phyloP scores from a whole-genome alignment of 345 rosid species.

The Laguncularia racemosa region DNA sequence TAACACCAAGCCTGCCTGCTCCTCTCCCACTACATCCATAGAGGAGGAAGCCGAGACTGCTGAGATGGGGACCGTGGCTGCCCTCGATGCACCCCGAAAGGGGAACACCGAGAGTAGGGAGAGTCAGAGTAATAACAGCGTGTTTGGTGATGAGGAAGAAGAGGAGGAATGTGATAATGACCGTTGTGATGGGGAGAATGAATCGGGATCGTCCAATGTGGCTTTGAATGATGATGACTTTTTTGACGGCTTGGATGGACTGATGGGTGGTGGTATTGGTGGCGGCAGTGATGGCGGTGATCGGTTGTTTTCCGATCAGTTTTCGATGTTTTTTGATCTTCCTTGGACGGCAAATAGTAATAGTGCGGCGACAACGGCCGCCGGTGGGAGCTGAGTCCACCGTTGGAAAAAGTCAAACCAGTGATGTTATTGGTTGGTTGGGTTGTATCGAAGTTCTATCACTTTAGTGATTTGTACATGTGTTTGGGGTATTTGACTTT shows the following conservation, averaged over 20 bases:
- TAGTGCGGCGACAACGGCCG: conserved; percentile 18
- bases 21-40: conserved; percentile 9
- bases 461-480: too few species aligned
- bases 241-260: conserved; percentile 66
- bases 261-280: conserved; percentile 1
- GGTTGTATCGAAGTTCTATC: too few species aligned
- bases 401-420: not conserved
- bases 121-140: too few species aligned
- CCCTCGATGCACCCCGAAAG: conserved; percentile 33
- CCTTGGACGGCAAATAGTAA: conserved; percentile 20
- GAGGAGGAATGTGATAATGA: conserved; percentile 30
- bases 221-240: conserved; percentile 63
- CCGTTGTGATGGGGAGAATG: conserved; percentile 44
- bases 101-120: conserved; percentile 26
- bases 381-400: conserved; percentile 12
- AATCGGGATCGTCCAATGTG: conserved; percentile 43
- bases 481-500: too few species aligned
- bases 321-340: conserved; percentile 10
- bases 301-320: not conserved
- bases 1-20: conserved; percentile 21
- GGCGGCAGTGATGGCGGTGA: not conserved
- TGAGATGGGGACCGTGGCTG: conserved; percentile 18
- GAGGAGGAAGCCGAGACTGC: too few species aligned
- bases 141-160: conserved; percentile 14
- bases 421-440: not conserved